phyloP scores from a whole-genome alignment of 192 early-diverging fungal species.

The Phlyctochytrium bullatum region DNA sequence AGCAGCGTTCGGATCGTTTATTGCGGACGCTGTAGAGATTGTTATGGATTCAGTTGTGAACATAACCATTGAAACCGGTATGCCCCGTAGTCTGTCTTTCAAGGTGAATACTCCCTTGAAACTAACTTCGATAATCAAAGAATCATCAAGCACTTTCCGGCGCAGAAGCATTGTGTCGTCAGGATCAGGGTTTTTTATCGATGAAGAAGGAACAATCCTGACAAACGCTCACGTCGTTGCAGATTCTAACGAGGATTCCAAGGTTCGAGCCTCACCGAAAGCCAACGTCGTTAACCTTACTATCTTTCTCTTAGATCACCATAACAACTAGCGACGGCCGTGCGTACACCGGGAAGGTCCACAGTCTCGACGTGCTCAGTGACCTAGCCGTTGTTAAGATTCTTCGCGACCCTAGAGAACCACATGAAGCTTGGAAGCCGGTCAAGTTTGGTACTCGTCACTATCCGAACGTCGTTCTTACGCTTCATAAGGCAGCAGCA shows the following conservation, averaged over 20 bases:
- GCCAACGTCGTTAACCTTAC: not conserved
- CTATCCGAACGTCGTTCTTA: not conserved
- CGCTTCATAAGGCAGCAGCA: not conserved
- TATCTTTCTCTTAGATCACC: slow-evolving; percentile 19
- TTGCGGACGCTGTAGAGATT: slow-evolving; percentile 47
- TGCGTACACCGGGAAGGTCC: slow-evolving; percentile 33
- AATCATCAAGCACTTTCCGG: not conserved
- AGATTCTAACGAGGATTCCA: slow-evolving; percentile 12
- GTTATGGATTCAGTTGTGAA: slow-evolving; percentile 47
- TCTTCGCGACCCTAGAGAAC: slow-evolving; percentile 5
- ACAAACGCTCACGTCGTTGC: slow-evolving; percentile 47
- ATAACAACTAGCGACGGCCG: slow-evolving; percentile 38
- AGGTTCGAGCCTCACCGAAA: slow-evolving; percentile 4
- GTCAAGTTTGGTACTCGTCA: slow-evolving; percentile 11
- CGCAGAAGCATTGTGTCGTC: slow-evolving; percentile 31
- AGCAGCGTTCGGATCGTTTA: slow-evolving; percentile 21
- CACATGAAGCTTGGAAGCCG: slow-evolving; percentile 14
- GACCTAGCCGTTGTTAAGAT: slow-evolving; percentile 48
- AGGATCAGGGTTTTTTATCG: slow-evolving; percentile 52
- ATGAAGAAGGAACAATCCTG: slow-evolving; percentile 34
- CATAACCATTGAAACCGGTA: slow-evolving; percentile 45
- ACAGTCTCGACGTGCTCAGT: slow-evolving; percentile 38
- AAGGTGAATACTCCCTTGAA: not conserved
- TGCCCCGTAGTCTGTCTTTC: not conserved
- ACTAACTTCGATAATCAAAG: not conserved